phyloP scores from a whole-genome alignment of 2,329 filamentous ascomycete species.

The Teratosphaeria destructans region DNA sequence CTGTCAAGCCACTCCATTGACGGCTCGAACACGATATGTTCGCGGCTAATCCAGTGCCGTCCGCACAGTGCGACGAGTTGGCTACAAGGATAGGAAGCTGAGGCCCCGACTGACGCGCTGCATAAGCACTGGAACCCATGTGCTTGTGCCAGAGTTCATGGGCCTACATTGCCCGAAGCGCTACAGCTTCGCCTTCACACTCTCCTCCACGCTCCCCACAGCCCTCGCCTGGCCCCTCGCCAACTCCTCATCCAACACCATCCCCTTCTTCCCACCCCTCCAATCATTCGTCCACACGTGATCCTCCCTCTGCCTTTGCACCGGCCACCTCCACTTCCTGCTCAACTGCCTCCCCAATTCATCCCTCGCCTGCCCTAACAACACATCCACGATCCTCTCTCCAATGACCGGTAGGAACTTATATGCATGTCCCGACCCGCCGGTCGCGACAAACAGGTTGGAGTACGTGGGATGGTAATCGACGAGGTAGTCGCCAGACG shows the following conservation, averaged over 20 bases:
- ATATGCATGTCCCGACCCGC: conserved; percentile 52
- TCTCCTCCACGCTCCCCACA: neutral
- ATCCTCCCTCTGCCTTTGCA: conserved; percentile 26
- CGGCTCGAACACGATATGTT: neutral
- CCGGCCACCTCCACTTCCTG: conserved; percentile 51
- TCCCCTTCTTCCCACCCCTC: conserved; percentile 27
- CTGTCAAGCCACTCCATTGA: neutral
- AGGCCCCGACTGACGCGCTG: neutral
- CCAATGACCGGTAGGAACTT: conserved; percentile 53
- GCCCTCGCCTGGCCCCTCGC: conserved; percentile 7
- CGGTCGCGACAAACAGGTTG: conserved; percentile 50
- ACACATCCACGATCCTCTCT: conserved; percentile 42
- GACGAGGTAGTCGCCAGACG: conserved; percentile 46
- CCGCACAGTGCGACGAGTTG: neutral
- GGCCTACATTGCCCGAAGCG: neutral
- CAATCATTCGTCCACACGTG: conserved; percentile 29
- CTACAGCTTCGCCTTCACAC: neutral
- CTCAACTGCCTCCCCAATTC: conserved; percentile 39
- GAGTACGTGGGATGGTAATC: conserved; percentile 40
- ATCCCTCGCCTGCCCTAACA: conserved; percentile 32
- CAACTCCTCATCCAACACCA: conserved; percentile 28
- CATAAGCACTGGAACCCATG: neutral
- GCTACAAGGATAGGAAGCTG: neutral
- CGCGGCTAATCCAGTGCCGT: neutral
- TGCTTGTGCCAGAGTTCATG: neutral